Evolutionary conservation across 306 rosid genomes (phyloP), one percentile per base, ranked within the genome.

Genomic region (Malus asiatica): DNA sequence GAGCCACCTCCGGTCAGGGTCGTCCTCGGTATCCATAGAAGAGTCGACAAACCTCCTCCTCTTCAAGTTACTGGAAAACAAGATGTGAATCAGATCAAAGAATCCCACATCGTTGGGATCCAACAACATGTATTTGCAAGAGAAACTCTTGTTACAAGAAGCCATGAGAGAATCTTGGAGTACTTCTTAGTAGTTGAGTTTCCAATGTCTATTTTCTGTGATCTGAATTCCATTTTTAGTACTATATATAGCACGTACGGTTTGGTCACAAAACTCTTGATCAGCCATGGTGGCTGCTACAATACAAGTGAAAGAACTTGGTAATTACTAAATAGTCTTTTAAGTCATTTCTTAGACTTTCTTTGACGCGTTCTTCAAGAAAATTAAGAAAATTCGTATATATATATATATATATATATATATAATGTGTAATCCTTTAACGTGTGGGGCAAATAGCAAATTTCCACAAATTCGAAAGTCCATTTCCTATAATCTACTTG

Each of bases 121-220:
- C 86, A 92, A 44, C 20, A 92, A 23, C 96, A 92, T 79, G 3
- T 87, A 84, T 23, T 72, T 80, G 76, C 82, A 44, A 13, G 89
- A 83, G 38, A 90, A 90, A 8, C 79, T 55, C 58, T 83, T 86
- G 77, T 83, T 48, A 60, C 90, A 86, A n/a, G 40, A 87, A n/a
- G 40, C 74, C 80, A 76, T 48, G 42, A 30, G 42, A 16, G 12
- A 63, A 30, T 63, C 6, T 29, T 6, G 18, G 8, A 30, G 14
- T 7, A 32, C 30, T 61, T 27, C 12, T 63, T 63, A 30, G 22
- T 63, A 44, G 44, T 63, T 63, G 68, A 6, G 68, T 30, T 6
- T 25, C 66, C 35, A 27, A 61, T 27, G 63, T 58, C 23, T 22
- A 11, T 22, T 58, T 58, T 58, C 16, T 58, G 16, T 20, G 6